Conservation (phyloP, 352 stramenopile species). For the Pythium brachiatum region DNA sequence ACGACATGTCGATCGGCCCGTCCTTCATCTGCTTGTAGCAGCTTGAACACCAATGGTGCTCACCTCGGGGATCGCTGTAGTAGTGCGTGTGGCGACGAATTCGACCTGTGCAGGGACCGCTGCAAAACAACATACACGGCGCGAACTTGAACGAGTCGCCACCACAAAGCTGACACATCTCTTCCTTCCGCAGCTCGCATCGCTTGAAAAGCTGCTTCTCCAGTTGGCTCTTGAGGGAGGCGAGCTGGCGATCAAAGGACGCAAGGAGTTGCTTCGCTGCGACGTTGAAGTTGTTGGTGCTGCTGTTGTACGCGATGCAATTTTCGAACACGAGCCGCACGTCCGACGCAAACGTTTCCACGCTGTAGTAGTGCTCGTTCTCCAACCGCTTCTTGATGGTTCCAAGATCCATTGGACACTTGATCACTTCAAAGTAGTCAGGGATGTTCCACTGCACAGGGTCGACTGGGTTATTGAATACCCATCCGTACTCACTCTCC, state of each 20-base stretch:
- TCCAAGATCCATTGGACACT: conserved; percentile 98
- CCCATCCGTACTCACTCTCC: conserved; percentile 87
- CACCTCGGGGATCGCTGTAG: conserved; percentile 78
- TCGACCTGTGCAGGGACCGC: conserved; percentile 72
- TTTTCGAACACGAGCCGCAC: conserved; percentile 90
- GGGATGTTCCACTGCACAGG: conserved; percentile 92
- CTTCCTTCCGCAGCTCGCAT: conserved; percentile 75
- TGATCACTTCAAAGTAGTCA: conserved; percentile 92
- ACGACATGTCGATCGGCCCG: conserved; percentile 90
- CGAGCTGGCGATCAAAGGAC: conserved; percentile 71
- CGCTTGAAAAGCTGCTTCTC: conserved; percentile 86
- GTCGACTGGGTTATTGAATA: conserved; percentile 95
- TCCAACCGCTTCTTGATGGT: conserved; percentile 97
- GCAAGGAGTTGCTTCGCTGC: conserved; percentile 77
- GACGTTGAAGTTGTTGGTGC: conserved; percentile 88
- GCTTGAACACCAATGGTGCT: conserved; percentile 87
- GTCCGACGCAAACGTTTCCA: conserved; percentile 83
- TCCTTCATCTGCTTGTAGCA: conserved; percentile 91
- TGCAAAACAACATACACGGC: conserved; percentile 88
- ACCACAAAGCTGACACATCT: conserved; percentile 88
- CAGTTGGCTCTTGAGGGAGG: conserved; percentile 66
- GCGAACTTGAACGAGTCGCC: conserved; percentile 90
- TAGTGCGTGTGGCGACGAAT: conserved; percentile 88
- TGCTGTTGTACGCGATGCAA: conserved; percentile 89
- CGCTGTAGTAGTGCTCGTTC: conserved; percentile 92